Evolutionary conservation across 768 basidiomycete genomes (phyloP).

Genomic region (Asterophora lycoperdoides): DNA sequence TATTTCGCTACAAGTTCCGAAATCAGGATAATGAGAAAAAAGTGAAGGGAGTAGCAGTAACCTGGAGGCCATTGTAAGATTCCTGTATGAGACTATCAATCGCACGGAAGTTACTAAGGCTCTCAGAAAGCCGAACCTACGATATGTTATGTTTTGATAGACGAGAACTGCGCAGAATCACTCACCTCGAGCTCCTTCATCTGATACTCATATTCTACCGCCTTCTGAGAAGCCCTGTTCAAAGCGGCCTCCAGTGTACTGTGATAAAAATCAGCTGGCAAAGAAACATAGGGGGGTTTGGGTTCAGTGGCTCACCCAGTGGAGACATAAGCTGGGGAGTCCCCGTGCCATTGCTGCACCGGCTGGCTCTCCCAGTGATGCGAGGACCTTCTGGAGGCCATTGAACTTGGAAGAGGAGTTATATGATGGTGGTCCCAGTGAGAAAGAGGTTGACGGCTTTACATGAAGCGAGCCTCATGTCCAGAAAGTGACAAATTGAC

Average conservation of each 20-base stretch:
- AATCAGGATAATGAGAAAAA: not conserved
- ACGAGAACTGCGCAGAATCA: not conserved
- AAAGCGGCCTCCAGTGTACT: conserved; percentile 46
- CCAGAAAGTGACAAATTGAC: too few relatives aligned
- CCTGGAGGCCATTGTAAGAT: conserved; percentile 57
- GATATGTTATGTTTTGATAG: conserved; percentile 1
- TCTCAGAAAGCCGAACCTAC: conserved; percentile 63
- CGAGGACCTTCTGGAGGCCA: conserved; percentile 16
- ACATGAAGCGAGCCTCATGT: conserved; percentile 26
- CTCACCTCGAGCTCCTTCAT: conserved; percentile 62
- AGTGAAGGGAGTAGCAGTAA: conserved; percentile 23
- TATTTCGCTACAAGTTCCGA: conserved; percentile 42
- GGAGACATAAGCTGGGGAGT: conserved; percentile 19
- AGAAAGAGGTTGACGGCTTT: conserved; percentile 9
- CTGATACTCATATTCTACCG: conserved; percentile 46
- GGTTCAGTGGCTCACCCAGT: conserved; percentile 13
- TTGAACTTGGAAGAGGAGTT: conserved; percentile 8
- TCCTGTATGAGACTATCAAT: conserved; percentile 69
- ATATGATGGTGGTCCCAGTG: conserved; percentile 7
- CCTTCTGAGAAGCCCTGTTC: conserved; percentile 43
- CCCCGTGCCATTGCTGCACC: conserved; percentile 3
- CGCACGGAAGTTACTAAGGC: conserved; percentile 69
- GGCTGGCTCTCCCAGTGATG: conserved; percentile 11
- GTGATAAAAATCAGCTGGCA: conserved; percentile 7
- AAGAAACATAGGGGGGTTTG: conserved; percentile 4